phyloP scores from a whole-genome alignment of 1,284 basidiomycete genomes.

The Puccinia triticina region DNA sequence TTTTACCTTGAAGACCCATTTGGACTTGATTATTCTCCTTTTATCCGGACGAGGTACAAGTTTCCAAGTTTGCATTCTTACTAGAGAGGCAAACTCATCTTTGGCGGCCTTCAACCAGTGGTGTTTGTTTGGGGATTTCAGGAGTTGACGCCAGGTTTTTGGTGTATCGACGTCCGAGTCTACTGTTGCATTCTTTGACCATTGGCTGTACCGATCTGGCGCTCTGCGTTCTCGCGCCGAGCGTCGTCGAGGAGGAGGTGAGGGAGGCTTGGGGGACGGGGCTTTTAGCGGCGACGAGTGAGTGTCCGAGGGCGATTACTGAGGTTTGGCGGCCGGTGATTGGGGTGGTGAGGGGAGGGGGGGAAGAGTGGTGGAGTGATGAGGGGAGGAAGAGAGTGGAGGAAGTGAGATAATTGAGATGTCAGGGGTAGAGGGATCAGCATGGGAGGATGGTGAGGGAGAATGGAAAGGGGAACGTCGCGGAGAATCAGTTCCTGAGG shows the following conservation, averaged over 20 bases:
- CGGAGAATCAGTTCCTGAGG: no score
- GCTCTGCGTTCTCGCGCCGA: neutral
- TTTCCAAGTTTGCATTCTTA: no score
- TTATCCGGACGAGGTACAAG: neutral
- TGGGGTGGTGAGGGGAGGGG: no score
- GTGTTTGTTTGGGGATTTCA: neutral
- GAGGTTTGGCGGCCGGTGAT: no score
- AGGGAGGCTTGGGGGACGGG: neutral
- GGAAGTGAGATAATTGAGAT: no score
- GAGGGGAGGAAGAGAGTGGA: no score
- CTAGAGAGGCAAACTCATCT: constrained; percentile 1
- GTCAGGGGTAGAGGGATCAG: no score
- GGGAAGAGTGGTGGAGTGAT: no score
- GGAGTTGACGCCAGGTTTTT: constrained; percentile 1
- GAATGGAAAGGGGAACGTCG: no score
- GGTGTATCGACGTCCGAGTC: neutral
- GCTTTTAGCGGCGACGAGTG: neutral
- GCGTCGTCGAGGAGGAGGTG: neutral
- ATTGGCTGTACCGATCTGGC: neutral
- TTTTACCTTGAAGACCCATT: constrained; percentile 25
- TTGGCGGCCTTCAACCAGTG: neutral
- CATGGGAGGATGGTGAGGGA: no score
- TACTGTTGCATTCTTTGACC: no score
- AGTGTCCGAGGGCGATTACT: neutral
- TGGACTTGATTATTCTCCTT: neutral